These are phyloP conservation scores for Cinnamomum chago DNA, from an alignment of 164 flowering plant species.

Conservation along the genomic window DNA sequence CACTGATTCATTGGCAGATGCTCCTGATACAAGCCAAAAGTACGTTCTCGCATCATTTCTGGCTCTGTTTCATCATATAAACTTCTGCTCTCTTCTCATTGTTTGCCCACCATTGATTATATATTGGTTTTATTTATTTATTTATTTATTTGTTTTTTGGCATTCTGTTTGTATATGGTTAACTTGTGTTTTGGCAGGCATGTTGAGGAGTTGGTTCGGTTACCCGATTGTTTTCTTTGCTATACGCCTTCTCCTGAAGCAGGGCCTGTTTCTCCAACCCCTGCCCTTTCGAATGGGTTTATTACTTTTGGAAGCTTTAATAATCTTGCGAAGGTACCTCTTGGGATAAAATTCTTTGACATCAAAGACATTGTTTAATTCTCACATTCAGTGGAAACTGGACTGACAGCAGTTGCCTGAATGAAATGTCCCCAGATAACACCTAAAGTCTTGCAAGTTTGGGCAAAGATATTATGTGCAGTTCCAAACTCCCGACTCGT, in stretches of 20 bases:
- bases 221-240: constrained; percentile 90
- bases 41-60: constrained; percentile 22
- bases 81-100: not conserved
- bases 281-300: constrained; percentile 92
- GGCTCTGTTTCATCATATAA: not conserved
- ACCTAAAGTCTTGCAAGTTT: constrained; percentile 90
- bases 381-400: not conserved
- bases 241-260: constrained; percentile 97
- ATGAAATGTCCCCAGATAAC: constrained; percentile 59
- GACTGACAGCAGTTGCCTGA: not conserved
- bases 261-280: constrained; percentile 78
- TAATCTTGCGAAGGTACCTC: constrained; percentile 92
- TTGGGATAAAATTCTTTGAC: not conserved
- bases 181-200: constrained; percentile 50
- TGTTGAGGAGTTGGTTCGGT: constrained; percentile 85
- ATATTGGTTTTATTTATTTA: not conserved
- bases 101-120: not conserved
- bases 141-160: not conserved
- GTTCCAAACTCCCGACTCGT: constrained; percentile 97
- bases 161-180: constrained; percentile 2
- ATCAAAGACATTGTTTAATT: too few species aligned
- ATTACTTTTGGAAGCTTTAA: constrained; percentile 97
- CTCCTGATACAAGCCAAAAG: constrained; percentile 78
- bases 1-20: constrained; percentile 85
- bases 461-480: constrained; percentile 92